These are phyloP conservation scores for Austroboletus rostrupii DNA, from an alignment of 1,284 basidiomycete species.

Conservation along the genomic window DNA sequence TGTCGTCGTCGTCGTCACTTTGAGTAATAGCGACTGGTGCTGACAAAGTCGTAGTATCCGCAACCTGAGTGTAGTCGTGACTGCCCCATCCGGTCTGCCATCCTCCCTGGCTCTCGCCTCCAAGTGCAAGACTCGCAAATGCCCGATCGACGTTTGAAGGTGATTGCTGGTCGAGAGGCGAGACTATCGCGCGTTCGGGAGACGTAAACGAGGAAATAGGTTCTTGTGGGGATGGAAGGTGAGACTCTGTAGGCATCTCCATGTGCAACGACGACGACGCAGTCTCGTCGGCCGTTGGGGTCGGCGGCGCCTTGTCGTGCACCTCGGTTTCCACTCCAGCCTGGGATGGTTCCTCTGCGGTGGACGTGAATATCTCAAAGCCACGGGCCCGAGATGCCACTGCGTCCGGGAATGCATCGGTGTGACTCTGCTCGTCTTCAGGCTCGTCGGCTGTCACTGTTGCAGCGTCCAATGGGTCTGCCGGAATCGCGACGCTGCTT, in stretches of 20 bases:
- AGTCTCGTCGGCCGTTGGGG: constrained; percentile 10
- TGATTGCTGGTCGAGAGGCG: constrained; percentile 49
- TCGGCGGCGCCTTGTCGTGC: constrained; percentile 4
- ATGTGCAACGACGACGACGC: constrained; percentile 2
- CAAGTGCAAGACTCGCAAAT: constrained; percentile 57
- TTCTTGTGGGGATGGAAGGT: constrained; percentile 21
- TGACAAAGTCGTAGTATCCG: constrained; percentile 10
- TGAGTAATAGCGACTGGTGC: constrained; percentile 9
- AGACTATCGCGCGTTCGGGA: constrained; percentile 38
- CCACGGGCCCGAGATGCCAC: constrained; percentile 23
- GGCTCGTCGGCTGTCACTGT: constrained; percentile 33
- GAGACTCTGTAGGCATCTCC: constrained; percentile 12
- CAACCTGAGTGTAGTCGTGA: constrained; percentile 25
- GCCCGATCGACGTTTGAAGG: constrained; percentile 40
- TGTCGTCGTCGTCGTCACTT: constrained; percentile 57
- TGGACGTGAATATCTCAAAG: constrained; percentile 23
- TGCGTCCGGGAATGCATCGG: constrained; percentile 10
- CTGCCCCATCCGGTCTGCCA: constrained; percentile 48
- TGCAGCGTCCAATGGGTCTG: constrained; percentile 46
- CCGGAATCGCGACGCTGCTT: constrained; percentile 15
- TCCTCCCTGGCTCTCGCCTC: constrained; percentile 55
- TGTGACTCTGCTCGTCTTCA: constrained; percentile 36
- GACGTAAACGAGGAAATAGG: constrained; percentile 18
- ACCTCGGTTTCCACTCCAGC: constrained; percentile 11
- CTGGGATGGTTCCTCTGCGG: constrained; percentile 14